Evolutionary conservation across 805 yeast species (phyloP).

Genomic region (Suhomyces emberorum): DNA sequence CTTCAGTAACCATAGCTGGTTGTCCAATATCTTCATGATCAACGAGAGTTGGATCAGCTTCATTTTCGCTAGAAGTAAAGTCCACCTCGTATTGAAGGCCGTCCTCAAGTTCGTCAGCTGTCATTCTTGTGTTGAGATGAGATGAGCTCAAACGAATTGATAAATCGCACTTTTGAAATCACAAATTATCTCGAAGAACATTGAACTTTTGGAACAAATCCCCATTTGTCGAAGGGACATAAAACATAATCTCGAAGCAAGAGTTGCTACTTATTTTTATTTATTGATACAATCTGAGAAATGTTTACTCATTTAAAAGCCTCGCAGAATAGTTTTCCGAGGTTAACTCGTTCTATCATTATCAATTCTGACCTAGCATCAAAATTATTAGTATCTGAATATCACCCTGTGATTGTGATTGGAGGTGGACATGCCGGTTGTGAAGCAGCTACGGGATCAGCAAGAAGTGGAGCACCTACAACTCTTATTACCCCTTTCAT

Average conservation of each 20-base stretch:
- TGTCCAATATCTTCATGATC: conserved; percentile 23
- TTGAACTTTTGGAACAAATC: no score
- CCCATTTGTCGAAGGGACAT: no score
- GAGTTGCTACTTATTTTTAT: no score
- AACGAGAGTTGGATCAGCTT: conserved; percentile 14
- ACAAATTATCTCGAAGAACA: no score
- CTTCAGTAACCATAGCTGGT: conserved; percentile 9
- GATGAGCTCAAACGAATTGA: no score
- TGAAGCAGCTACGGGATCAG: conserved; percentile 93
- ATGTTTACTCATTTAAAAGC: no score
- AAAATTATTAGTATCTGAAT: conserved; percentile 2
- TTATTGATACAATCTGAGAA: no score
- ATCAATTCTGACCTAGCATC: conserved; percentile 22
- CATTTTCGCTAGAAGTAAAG: conserved; percentile 19
- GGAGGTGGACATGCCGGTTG: conserved; percentile 99
- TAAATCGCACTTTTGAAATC: no score
- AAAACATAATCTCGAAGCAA: no score
- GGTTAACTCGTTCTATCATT: neutral
- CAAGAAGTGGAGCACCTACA: conserved; percentile 73
- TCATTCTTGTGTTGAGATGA: conserved; percentile 3
- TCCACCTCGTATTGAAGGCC: conserved; percentile 63
- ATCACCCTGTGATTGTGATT: conserved; percentile 71
- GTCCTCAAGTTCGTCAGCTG: conserved; percentile 75
- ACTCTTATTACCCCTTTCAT: conserved; percentile 73
- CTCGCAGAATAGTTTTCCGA: no score